phyloP scores from a whole-genome alignment of 73 alveolate genomes.

The Symbiodinium pilosum region DNA sequence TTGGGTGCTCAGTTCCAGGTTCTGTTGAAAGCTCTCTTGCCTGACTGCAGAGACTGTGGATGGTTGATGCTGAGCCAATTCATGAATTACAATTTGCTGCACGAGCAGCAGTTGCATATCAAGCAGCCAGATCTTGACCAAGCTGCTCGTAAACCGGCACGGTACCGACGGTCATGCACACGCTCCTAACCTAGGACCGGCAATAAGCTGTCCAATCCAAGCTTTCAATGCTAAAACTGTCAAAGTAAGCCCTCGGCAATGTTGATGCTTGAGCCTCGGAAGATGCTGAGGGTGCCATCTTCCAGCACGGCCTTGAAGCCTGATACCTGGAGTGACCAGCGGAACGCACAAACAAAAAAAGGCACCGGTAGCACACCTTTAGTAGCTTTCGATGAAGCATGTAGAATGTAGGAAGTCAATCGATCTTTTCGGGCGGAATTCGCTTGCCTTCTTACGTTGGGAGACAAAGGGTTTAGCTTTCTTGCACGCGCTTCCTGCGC shows the following conservation, averaged over 20 bases:
- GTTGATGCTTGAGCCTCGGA: conserved; percentile 71
- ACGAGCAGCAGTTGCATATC: not conserved
- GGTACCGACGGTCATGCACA: conserved; percentile 85
- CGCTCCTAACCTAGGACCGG: conserved; percentile 43
- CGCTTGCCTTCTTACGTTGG: no score
- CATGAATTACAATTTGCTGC: not conserved
- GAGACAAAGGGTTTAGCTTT: no score
- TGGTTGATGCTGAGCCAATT: no score
- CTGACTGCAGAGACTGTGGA: no score
- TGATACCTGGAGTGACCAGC: conserved; percentile 24
- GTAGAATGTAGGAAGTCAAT: no score
- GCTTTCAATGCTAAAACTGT: not conserved
- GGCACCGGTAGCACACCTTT: not conserved
- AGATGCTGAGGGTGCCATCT: conserved; percentile 32
- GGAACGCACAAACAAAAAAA: not conserved
- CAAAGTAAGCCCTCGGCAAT: not conserved
- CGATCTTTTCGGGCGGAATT: no score
- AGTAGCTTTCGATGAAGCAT: no score
- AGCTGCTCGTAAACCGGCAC: conserved; percentile 88
- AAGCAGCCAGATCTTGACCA: not conserved
- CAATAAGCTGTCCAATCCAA: not conserved
- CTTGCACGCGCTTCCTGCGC: no score
- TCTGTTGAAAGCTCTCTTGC: no score
- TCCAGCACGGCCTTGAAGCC: conserved; percentile 45
- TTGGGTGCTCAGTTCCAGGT: no score